Percentiles rank a stretch among this genome's conserved stretches.
Conservation (phyloP, 208 protist genomes). For the Leishmania turanica region DNA sequence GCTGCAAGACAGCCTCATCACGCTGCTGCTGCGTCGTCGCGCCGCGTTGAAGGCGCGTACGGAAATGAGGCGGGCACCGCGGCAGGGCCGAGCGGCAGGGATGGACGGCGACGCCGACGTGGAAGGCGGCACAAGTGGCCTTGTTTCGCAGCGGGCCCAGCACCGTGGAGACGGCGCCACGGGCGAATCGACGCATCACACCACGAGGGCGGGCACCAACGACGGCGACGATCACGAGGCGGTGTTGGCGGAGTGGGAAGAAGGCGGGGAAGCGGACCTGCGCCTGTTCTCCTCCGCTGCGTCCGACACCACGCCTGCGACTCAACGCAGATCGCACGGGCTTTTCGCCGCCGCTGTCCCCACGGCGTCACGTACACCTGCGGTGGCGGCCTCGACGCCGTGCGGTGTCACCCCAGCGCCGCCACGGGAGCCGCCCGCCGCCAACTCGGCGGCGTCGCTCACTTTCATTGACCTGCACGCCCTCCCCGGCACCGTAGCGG, state of each 20-base stretch:
- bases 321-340: background rate
- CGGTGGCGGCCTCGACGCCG: background rate
- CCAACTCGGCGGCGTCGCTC: conserved; percentile 16
- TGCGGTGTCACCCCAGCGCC: background rate
- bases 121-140: background rate
- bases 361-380: background rate
- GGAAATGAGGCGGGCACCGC: background rate
- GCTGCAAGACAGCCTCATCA: conserved; percentile 47
- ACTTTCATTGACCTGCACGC: conserved; percentile 51
- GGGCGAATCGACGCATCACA: background rate
- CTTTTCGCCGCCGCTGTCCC: background rate
- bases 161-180: background rate
- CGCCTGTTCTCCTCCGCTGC: background rate
- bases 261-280: background rate
- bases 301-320: background rate
- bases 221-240: background rate
- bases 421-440: too few species aligned
- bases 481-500: conserved; percentile 39
- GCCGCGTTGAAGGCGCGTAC: background rate
- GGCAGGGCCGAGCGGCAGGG: background rate
- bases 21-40: conserved; percentile 41
- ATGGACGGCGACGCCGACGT: background rate
- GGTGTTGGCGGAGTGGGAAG: background rate
- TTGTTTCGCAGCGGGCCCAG: background rate
- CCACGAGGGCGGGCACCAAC: too few species aligned